Percentiles rank a stretch among this genome's conserved stretches.
Evolutionary conservation across 352 stramenopile genomes (phyloP).

Genomic region (Pythium coloratum): DNA sequence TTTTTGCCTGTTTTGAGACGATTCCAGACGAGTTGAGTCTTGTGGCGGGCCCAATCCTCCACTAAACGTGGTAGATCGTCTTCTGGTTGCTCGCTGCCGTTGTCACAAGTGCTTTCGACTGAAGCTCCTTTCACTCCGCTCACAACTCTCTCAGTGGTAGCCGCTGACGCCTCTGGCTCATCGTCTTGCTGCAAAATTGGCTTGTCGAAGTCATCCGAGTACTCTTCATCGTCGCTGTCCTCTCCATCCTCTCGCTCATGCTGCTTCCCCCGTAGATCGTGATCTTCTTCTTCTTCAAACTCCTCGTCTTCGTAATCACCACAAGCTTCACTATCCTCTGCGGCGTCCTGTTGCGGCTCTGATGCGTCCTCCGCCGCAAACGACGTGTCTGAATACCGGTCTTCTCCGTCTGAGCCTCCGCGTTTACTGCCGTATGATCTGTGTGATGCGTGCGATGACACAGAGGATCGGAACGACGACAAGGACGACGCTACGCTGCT

Average conservation of each 20-base stretch:
- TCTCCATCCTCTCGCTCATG: not conserved
- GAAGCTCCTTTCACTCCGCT: no score
- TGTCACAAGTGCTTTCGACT: not conserved
- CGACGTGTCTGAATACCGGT: constrained; percentile 5
- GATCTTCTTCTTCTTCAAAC: constrained; percentile 13
- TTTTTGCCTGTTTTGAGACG: not conserved
- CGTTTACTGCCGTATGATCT: no score
- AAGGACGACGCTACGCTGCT: constrained; percentile 14
- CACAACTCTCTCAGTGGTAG: no score
- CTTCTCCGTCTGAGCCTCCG: not conserved
- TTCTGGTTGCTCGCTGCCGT: not conserved
- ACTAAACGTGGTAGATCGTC: not conserved
- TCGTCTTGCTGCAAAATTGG: not conserved
- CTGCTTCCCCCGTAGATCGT: not conserved
- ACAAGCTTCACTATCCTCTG: not conserved
- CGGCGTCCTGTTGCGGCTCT: not conserved
- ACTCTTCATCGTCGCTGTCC: not conserved
- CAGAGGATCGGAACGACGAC: not conserved
- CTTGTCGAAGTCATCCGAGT: constrained; percentile 14
- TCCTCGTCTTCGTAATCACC: constrained; percentile 11
- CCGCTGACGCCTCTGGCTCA: not conserved
- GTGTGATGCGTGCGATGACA: not conserved
- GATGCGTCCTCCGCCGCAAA: not conserved
- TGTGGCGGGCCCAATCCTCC: not conserved
- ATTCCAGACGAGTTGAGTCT: not conserved